Evolutionary conservation across 176 grass and related monocot genomes (phyloP), one percentile per base, ranked within the genome.

Genomic region (Zea luxurians): DNA sequence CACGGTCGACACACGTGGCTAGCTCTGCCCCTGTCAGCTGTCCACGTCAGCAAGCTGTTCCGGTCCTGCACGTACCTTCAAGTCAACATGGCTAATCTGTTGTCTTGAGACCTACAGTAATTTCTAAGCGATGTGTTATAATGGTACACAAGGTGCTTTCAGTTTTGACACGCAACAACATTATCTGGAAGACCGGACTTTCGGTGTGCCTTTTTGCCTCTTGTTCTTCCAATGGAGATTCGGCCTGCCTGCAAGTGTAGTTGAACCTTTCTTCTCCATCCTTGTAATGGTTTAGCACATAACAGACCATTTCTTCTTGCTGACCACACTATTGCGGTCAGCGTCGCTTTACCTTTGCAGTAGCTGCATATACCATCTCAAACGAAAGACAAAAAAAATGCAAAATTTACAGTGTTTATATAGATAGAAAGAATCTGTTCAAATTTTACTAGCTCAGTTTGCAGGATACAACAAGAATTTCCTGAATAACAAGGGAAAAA

Each of bases 401-500:
- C 21, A 2, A 13, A 50, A 46, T 20, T 36, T 40, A 57, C 53
- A 7, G 0, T 70, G 61, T 47, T 21, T 40, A 16, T 61, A 50
- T 44, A 20, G 5, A 53, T 37, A 70, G 34, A 50, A 60, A 68
- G 37, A 69, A 17, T 53, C 18, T 50, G 34, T 17, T 16, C 53
- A 63, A 53, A 71, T 58, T 58, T 87, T 10, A 13, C 16, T 50
- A 12, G 37, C 48, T 82, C 27, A 77, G 27, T 49, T 76, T 8
- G n/a, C n/a, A n/a, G 4, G 6, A 50, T 6, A 45, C 61, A 48
- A 52, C 9, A 13, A 61, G 61, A 13, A n/a, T 94, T 10, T 40
- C 27, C 17, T 69, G 73, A 76, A 77, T 62, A 27, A 27, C 27
- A 27, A 27, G 35, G 21, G 9, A 65, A 57, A 76, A 48, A 53